Percentiles rank a stretch among this genome's conserved stretches.
Evolutionary conservation across 352 stramenopile genomes (phyloP).

Genomic region (Elongisporangium senticosum): DNA sequence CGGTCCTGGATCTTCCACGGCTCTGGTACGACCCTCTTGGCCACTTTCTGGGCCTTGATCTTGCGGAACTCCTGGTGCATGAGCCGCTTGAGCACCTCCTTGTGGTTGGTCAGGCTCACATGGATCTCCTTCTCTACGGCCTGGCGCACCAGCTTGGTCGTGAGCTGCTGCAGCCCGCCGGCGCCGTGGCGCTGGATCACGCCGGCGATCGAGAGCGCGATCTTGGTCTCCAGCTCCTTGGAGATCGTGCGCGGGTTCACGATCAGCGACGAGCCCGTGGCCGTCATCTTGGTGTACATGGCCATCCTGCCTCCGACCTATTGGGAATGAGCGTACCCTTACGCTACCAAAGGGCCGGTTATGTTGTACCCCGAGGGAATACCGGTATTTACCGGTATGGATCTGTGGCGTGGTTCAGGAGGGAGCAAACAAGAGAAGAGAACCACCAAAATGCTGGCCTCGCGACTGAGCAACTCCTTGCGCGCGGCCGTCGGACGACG

Average conservation of each 20-base stretch:
- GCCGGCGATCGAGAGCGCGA: conserved; percentile 55
- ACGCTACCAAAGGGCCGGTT: background rate
- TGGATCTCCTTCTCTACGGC: conserved; percentile 81
- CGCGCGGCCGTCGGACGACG: conserved; percentile 25
- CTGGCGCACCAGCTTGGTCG: conserved; percentile 78
- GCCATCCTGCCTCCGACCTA: conserved; percentile 19
- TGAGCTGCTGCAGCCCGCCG: conserved; percentile 31
- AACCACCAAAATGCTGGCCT: conserved; percentile 33
- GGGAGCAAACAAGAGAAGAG: conserved; percentile 1
- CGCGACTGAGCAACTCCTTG: conserved; percentile 9
- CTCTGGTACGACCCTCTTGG: conserved; percentile 43
- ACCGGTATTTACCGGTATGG: conserved; percentile 6
- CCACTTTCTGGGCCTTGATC: conserved; percentile 67
- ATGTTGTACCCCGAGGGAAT: background rate
- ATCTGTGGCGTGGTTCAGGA: conserved; percentile 3
- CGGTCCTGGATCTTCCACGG: conserved; percentile 58
- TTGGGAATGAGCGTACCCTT: background rate
- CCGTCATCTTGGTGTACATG: conserved; percentile 81
- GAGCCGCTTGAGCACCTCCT: conserved; percentile 84
- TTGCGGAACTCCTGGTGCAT: conserved; percentile 84
- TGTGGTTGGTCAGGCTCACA: conserved; percentile 84
- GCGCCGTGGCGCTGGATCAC: conserved; percentile 67
- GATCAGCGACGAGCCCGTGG: conserved; percentile 60
- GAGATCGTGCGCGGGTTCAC: conserved; percentile 73
- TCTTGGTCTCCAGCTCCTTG: conserved; percentile 78